These are phyloP conservation scores for Aspergillus versicolor DNA, from an alignment of 2,329 filamentous ascomycete species.

Conservation along the genomic window DNA sequence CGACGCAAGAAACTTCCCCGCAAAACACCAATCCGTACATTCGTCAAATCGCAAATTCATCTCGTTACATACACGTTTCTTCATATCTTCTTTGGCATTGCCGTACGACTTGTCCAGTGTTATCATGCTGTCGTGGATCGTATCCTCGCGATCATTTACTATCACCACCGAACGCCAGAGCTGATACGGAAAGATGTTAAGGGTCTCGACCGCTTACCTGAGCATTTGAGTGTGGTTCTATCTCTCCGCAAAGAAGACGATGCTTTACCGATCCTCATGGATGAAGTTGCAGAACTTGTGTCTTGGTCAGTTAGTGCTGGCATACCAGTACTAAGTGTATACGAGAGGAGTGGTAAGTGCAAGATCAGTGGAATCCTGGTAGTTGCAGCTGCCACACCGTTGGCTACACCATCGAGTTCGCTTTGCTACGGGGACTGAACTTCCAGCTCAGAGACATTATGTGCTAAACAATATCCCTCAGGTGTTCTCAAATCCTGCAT, in stretches of 20 bases:
- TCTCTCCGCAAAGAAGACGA: conserved; percentile 68
- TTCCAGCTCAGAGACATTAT: background rate
- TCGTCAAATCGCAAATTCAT: conserved; percentile 45
- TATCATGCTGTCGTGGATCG: conserved; percentile 78
- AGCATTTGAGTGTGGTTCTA: conserved; percentile 84
- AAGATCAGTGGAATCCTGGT: background rate
- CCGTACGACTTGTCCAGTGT: conserved; percentile 75
- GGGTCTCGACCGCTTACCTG: conserved; percentile 69
- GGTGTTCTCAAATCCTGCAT: conserved; percentile 88
- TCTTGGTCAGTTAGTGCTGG: conserved; percentile 92
- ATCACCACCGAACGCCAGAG: conserved; percentile 93
- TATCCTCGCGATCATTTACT: conserved; percentile 78
- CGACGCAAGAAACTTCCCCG: conserved; percentile 27
- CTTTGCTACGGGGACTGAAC: too few species aligned
- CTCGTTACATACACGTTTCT: conserved; percentile 46
- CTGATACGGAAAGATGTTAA: conserved; percentile 86
- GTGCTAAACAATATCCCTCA: conserved; percentile 35
- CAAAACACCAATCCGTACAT: conserved; percentile 44
- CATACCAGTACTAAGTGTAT: conserved; percentile 83
- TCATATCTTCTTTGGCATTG: conserved; percentile 82
- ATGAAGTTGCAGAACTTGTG: conserved; percentile 86
- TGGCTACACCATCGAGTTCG: too few species aligned
- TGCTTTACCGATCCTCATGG: conserved; percentile 78
- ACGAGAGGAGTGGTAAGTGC: conserved; percentile 79
- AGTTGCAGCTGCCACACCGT: background rate